These are phyloP conservation scores for Dryas octopetala DNA, from an alignment of 306 rosid genomes.

Conservation along the genomic window DNA sequence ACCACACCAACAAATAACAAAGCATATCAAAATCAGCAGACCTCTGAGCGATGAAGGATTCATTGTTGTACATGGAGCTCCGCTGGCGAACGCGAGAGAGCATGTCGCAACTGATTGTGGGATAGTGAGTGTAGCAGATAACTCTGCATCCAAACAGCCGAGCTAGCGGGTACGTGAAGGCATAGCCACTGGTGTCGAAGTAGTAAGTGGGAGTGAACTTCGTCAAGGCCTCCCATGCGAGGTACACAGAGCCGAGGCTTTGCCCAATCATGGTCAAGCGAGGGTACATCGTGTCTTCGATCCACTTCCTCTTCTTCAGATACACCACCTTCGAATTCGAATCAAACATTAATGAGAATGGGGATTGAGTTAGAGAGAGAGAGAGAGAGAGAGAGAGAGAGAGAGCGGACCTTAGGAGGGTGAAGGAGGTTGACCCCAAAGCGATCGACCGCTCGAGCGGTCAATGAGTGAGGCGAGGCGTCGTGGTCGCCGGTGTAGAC, in stretches of 20 bases:
- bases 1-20: neutral
- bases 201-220: conserved; percentile 71
- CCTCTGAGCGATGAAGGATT: conserved; percentile 63
- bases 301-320: conserved; percentile 80
- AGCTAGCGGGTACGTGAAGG: conserved; percentile 91
- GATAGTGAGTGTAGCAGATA: conserved; percentile 88
- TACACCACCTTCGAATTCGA: conserved; percentile 58
- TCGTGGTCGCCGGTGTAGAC: conserved; percentile 93
- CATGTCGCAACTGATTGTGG: conserved; percentile 95
- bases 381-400: neutral
- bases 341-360: neutral
- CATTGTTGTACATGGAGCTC: conserved; percentile 76
- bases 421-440: conserved; percentile 65
- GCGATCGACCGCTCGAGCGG: conserved; percentile 68
- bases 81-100: conserved; percentile 82
- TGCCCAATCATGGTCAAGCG: conserved; percentile 93
- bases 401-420: conserved; percentile 51
- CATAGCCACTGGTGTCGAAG: conserved; percentile 88
- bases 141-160: conserved; percentile 84
- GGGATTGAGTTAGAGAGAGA: too few species aligned
- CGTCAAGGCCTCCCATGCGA: conserved; percentile 86
- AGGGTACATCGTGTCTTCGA: conserved; percentile 84
- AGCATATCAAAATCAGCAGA: conserved; percentile 9
- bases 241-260: conserved; percentile 81
- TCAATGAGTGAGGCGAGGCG: conserved; percentile 63